phyloP scores from a whole-genome alignment of 805 yeast species.

The Metschnikowia lunata region DNA sequence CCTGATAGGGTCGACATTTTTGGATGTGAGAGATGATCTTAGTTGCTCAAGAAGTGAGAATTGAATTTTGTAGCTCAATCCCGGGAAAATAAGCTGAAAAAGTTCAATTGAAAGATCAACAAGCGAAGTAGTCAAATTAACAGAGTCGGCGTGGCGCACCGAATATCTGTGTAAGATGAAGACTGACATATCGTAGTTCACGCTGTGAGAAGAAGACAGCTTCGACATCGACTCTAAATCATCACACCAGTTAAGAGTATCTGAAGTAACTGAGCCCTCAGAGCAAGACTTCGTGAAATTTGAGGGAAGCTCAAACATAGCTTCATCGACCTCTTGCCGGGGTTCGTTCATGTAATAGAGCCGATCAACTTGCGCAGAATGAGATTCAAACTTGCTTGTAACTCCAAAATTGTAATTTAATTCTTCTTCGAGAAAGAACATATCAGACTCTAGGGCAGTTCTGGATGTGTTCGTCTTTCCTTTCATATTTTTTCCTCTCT shows the following conservation, averaged over 20 bases:
- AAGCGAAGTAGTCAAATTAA: constrained; percentile 35
- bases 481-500: constrained; percentile 21
- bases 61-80: constrained; percentile 73
- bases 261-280: neutral
- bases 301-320: neutral
- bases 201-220: constrained; percentile 22
- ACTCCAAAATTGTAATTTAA: constrained; percentile 50
- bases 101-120: constrained; percentile 79
- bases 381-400: constrained; percentile 41
- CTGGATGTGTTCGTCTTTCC: constrained; percentile 6
- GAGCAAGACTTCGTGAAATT: neutral
- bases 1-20: constrained; percentile 30
- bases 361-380: constrained; percentile 1
- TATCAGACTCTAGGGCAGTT: constrained; percentile 22
- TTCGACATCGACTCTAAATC: constrained; percentile 24
- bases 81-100: constrained; percentile 66
- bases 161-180: constrained; percentile 27
- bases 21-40: constrained; percentile 46
- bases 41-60: constrained; percentile 82
- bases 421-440: constrained; percentile 42
- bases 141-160: constrained; percentile 19
- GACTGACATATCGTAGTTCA: constrained; percentile 31
- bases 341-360: constrained; percentile 1
- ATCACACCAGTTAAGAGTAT: constrained; percentile 26
- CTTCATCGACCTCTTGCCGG: neutral